These are phyloP conservation scores for Aspergillus arachidicola DNA, from an alignment of 2,329 filamentous ascomycete genomes.

Conservation along the genomic window DNA sequence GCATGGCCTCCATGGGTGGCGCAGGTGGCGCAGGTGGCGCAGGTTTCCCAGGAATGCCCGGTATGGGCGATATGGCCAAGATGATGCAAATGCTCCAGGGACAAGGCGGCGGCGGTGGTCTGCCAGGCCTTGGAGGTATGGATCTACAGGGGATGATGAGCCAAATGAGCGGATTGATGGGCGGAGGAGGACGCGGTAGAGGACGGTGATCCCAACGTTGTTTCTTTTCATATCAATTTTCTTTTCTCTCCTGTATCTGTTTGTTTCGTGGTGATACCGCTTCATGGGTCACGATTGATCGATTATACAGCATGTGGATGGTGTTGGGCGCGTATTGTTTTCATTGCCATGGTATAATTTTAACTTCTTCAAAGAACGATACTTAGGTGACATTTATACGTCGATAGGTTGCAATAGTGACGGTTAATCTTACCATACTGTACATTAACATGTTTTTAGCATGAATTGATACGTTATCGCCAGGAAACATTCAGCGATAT, in stretches of 20 bases:
- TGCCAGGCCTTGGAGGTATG: conserved; percentile 60
- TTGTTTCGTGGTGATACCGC: conserved; percentile 2
- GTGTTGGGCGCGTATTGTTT: conserved; percentile 22
- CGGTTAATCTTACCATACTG: neutral
- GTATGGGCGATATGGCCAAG: conserved; percentile 86
- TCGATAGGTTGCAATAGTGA: neutral
- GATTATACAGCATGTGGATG: conserved; percentile 19
- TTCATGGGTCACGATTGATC: conserved; percentile 8
- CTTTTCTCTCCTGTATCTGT: conserved; percentile 24
- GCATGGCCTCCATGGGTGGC: conserved; percentile 89
- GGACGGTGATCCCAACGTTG: conserved; percentile 27
- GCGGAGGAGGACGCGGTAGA: conserved; percentile 41
- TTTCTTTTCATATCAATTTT: conserved; percentile 18
- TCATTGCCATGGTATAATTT: conserved; percentile 1
- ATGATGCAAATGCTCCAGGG: conserved; percentile 95
- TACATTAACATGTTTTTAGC: neutral
- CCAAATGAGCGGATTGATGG: conserved; percentile 69
- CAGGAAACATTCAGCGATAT: neutral
- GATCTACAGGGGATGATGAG: conserved; percentile 75
- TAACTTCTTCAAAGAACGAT: neutral
- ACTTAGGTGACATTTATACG: neutral
- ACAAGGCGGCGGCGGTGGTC: conserved; percentile 67
- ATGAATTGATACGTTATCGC: neutral
- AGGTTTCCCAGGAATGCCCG: conserved; percentile 65
- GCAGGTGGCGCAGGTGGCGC: conserved; percentile 60